Evolutionary conservation across 768 basidiomycete genomes (phyloP), one percentile per base, ranked within the genome.

Genomic region (Mycena indigotica): DNA sequence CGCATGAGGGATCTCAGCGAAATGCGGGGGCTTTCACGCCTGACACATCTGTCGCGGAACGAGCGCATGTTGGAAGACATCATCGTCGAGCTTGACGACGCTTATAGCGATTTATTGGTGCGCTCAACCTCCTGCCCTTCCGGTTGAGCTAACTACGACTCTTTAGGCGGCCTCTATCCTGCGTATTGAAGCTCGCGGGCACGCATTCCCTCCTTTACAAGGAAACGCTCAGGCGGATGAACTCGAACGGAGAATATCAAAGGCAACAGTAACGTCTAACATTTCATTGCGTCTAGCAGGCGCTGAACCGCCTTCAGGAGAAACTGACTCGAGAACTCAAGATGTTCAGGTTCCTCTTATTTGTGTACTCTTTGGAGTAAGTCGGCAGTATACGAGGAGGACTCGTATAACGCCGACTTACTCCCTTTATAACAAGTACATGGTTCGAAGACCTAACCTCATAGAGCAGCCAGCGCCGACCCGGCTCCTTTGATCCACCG

Each of bases 21-120:
- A 8, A 8, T 35, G 8, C 32, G 32, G 8, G 32, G 32, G 10
- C 17, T 35, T 8, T 35, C 32, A 35, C 32, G 32, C 32, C n/a
- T 23, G 38, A 15, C 25, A 15, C 5, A 25, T 3, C 41, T 44
- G 28, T 6, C 25, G 8, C n/a, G 25, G 50, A 51, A 52, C 48
- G 67, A 66, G 39, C 66, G 60, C 17, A 69, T 69, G 41, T 56
- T 67, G 8, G 70, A 71, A 4, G 69, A 65, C 16, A 61, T 53
- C 32, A 38, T 64, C 63, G 69, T 65, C 62, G 65, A 41, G 21
- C 55, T 61, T 19, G 64, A 63, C 52, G 32, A 61, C 55, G 39
- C 64, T 0, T 55, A 62, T 24, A 8, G 32, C 32, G 32, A 35
- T 35, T 35, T 35, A 8, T 8, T 35, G 32, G 32, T 35, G 32